Conservation (phyloP, 805 yeast genomes). For the Wickerhamomyces chambardii region DNA sequence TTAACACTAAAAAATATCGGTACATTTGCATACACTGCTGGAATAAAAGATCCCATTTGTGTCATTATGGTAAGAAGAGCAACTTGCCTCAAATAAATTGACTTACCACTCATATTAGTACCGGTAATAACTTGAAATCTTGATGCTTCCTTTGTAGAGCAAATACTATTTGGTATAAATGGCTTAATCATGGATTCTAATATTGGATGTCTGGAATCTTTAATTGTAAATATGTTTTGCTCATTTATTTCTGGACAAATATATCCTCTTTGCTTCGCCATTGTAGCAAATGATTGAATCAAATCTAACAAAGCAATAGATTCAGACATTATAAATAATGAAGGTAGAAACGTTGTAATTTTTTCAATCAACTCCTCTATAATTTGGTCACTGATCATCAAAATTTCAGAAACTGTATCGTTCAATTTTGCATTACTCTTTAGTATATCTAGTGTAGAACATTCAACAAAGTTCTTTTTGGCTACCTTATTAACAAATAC, state of each 20-base stretch:
- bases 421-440: conserved; percentile 31
- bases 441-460: conserved; percentile 28
- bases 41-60: conserved; percentile 48
- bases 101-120: conserved; percentile 58
- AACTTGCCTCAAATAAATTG: conserved; percentile 44
- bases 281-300: conserved; percentile 22
- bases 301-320: conserved; percentile 33
- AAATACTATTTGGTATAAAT: conserved; percentile 31
- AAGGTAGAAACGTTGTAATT: conserved; percentile 20
- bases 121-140: conserved; percentile 45
- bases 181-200: conserved; percentile 20
- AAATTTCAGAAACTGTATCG: conserved; percentile 30
- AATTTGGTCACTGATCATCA: conserved; percentile 30
- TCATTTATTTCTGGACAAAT: conserved; percentile 27
- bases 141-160: conserved; percentile 24
- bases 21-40: conserved; percentile 32
- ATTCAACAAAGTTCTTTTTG: conserved; percentile 25
- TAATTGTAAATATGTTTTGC: conserved; percentile 17
- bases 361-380: conserved; percentile 21
- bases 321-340: conserved; percentile 32
- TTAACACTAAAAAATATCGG: conserved; percentile 29
- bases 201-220: conserved; percentile 32
- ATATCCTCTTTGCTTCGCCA: conserved; percentile 18
- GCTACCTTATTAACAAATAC: conserved; percentile 22
- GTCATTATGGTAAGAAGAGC: conserved; percentile 41